These are phyloP conservation scores for Teratosphaeria destructans DNA, from an alignment of 2,329 filamentous ascomycete species.

Conservation along the genomic window DNA sequence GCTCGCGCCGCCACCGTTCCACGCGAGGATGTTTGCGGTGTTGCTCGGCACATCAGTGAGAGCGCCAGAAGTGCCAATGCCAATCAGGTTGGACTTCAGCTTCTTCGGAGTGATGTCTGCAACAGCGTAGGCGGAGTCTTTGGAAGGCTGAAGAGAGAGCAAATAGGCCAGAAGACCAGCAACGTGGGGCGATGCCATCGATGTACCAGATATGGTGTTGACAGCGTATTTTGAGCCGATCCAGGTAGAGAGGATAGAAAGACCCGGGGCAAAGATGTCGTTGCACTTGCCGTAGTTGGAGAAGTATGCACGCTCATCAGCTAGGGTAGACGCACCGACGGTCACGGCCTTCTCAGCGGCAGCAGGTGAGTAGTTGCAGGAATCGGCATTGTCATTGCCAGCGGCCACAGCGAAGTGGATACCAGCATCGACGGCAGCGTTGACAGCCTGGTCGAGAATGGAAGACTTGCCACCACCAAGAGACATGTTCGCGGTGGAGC, in stretches of 20 bases:
- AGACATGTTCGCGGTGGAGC: constrained; percentile 98
- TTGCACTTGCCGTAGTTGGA: constrained; percentile 99
- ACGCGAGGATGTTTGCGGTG: constrained; percentile 92
- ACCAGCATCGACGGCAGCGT: constrained; percentile 82
- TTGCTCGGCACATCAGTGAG: constrained; percentile 73
- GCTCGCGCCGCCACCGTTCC: constrained; percentile 91
- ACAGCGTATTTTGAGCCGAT: constrained; percentile 90
- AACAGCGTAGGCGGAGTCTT: constrained; percentile 84
- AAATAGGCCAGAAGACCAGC: constrained; percentile 95
- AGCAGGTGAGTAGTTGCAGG: constrained; percentile 98
- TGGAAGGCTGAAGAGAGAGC: constrained; percentile 84
- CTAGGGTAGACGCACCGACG: constrained; percentile 85
- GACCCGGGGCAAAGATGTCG: constrained; percentile 93
- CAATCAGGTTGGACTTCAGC: constrained; percentile 81
- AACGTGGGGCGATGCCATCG: constrained; percentile 97
- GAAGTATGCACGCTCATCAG: constrained; percentile 97
- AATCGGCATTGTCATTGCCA: constrained; percentile 97
- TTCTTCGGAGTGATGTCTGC: constrained; percentile 83
- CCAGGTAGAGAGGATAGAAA: constrained; percentile 92
- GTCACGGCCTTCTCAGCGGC: constrained; percentile 86
- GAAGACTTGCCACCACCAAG: constrained; percentile 94
- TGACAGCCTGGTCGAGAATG: constrained; percentile 82
- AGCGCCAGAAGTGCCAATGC: constrained; percentile 66
- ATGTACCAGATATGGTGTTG: constrained; percentile 99
- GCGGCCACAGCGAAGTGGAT: constrained; percentile 97